phyloP scores from a whole-genome alignment of 257 asterid genomes.

The Fraxinus americana region DNA sequence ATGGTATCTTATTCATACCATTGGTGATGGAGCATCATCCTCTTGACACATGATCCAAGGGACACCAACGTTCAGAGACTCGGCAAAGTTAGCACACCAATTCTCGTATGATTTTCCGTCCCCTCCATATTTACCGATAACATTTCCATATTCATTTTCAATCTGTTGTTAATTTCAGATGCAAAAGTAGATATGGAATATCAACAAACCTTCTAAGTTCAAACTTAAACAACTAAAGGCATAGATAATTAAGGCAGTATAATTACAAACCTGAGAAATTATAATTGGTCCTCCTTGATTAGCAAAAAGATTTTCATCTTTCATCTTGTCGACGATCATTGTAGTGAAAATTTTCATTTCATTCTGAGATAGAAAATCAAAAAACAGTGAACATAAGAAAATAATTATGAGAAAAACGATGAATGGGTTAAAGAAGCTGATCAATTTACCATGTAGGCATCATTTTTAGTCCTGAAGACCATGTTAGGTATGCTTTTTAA shows the following conservation, averaged over 20 bases:
- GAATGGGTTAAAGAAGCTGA: not conserved
- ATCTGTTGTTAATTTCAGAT: conserved; percentile 23
- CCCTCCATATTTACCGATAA: conserved; percentile 26
- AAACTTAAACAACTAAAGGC: too few relatives aligned
- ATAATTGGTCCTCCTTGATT: conserved; percentile 54
- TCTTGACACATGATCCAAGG: conserved; percentile 66
- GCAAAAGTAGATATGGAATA: not conserved
- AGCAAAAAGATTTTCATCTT: conserved; percentile 43
- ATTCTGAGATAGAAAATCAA: conserved; percentile 17
- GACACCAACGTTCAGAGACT: conserved; percentile 35
- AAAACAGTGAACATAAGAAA: not conserved
- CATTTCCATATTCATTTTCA: conserved; percentile 51
- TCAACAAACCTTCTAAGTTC: not conserved
- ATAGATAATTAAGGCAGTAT: not conserved
- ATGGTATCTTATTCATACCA: conserved; percentile 22
- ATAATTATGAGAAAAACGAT: too few relatives aligned
- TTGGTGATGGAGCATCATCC: conserved; percentile 38
- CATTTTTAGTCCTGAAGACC: conserved; percentile 40
- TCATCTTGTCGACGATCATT: conserved; percentile 43
- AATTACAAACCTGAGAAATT: conserved; percentile 48
- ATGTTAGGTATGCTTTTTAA: conserved; percentile 35
- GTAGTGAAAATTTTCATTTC: conserved; percentile 48
- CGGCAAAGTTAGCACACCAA: conserved; percentile 43
- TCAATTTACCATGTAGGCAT: conserved; percentile 35
- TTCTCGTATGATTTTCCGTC: conserved; percentile 31